Conservation (phyloP, 2,329 filamentous ascomycete genomes). For the Emmonsia crescens region DNA sequence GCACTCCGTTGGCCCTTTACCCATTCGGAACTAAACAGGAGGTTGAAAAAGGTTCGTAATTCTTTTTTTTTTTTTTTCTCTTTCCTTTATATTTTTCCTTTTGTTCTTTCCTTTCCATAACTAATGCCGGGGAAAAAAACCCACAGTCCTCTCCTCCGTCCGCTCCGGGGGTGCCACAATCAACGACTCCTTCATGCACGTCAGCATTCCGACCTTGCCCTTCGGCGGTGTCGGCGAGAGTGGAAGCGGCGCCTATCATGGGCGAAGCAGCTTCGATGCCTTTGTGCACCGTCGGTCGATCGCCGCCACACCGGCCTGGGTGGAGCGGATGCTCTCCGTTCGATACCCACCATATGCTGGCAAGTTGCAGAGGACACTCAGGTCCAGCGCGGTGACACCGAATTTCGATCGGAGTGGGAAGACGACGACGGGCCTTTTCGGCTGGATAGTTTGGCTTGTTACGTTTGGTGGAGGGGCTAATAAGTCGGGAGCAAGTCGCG, state of each 20-base stretch:
- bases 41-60: slow-evolving; percentile 54
- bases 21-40: slow-evolving; percentile 75
- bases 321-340: slow-evolving; percentile 46
- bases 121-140: background rate
- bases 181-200: slow-evolving; percentile 56
- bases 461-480: slow-evolving; percentile 32
- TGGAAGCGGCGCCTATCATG: slow-evolving; percentile 66
- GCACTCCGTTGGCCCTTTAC: slow-evolving; percentile 74
- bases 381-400: slow-evolving; percentile 43
- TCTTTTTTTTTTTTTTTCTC: background rate
- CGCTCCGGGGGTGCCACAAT: slow-evolving; percentile 56
- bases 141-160: slow-evolving; percentile 47
- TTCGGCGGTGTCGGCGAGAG: slow-evolving; percentile 79
- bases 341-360: slow-evolving; percentile 52
- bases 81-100: background rate
- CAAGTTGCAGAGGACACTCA: slow-evolving; percentile 43
- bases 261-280: slow-evolving; percentile 55
- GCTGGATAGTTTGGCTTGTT: slow-evolving; percentile 30
- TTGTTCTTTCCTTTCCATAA: background rate
- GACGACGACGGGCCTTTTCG: slow-evolving; percentile 23
- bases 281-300: slow-evolving; percentile 52
- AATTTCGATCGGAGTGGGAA: slow-evolving; percentile 51
- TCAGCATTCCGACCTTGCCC: slow-evolving; percentile 56
- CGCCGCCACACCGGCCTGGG: slow-evolving; percentile 50
- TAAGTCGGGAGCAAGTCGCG: slow-evolving; percentile 27